These are phyloP conservation scores for Flaveria sonorensis DNA, from an alignment of 129 eudicot species.

Conservation along the genomic window DNA sequence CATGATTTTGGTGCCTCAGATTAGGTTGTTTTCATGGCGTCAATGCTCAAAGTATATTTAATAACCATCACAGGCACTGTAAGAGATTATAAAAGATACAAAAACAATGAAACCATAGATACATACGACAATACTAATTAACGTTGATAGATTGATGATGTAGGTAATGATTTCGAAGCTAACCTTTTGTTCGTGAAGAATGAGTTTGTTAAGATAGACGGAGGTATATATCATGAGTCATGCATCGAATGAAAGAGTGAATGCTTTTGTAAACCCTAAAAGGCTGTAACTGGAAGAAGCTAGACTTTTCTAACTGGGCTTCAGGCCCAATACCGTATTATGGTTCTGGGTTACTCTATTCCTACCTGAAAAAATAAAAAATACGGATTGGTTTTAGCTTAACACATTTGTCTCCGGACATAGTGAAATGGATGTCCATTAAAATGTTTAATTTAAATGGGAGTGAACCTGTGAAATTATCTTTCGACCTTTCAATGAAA, in stretches of 20 bases:
- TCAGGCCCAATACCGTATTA: not conserved
- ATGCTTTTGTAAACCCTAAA: not conserved
- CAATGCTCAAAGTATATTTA: conserved; percentile 31
- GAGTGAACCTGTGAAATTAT: too few species aligned
- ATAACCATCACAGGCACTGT: conserved; percentile 27
- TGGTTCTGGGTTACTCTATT: too few species aligned
- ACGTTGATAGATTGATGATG: not conserved
- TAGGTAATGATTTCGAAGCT: not conserved
- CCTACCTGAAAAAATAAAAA: too few species aligned
- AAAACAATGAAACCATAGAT: not conserved
- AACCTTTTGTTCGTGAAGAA: not conserved
- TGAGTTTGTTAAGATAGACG: not conserved
- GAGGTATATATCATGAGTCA: not conserved
- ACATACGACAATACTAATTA: not conserved
- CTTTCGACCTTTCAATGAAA: too few species aligned
- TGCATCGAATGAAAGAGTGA: not conserved
- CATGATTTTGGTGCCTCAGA: conserved; percentile 8
- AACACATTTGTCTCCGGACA: too few species aligned
- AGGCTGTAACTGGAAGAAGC: not conserved
- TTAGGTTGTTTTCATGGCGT: conserved; percentile 36
- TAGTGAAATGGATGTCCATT: too few species aligned
- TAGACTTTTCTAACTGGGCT: not conserved
- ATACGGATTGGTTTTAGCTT: too few species aligned
- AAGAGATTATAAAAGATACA: not conserved
- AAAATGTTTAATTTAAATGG: too few species aligned